Percentiles rank a stretch among this genome's conserved stretches.
phyloP scores from a whole-genome alignment of 257 asterid species.

The Jacaranda mimosifolia region DNA sequence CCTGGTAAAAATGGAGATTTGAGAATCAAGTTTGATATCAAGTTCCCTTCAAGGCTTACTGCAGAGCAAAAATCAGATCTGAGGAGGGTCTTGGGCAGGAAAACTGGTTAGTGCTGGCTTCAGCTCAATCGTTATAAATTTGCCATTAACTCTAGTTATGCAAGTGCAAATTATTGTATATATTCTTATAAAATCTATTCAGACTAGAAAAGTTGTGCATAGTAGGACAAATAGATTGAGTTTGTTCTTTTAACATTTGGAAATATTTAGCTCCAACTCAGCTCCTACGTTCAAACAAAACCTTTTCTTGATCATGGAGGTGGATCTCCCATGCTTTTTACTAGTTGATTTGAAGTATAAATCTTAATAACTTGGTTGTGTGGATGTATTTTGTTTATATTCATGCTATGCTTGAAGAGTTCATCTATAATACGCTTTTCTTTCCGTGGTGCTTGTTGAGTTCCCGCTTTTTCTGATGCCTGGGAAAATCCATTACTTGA shows the following conservation, averaged over 20 bases:
- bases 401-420: neutral
- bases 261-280: slow-evolving; percentile 40
- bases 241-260: slow-evolving; percentile 25
- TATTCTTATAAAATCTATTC: slow-evolving; percentile 43
- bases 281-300: slow-evolving; percentile 37
- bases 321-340: slow-evolving; percentile 9
- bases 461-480: too few relatives aligned
- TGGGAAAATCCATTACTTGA: neutral
- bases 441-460: too few relatives aligned
- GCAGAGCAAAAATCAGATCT: slow-evolving; percentile 83
- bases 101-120: slow-evolving; percentile 36
- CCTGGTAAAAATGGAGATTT: slow-evolving; percentile 78
- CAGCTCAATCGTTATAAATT: slow-evolving; percentile 22
- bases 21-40: slow-evolving; percentile 86
- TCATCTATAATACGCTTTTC: too few relatives aligned
- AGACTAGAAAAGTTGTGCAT: slow-evolving; percentile 66
- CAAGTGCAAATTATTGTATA: slow-evolving; percentile 59
- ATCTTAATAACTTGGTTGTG: neutral
- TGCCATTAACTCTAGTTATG: slow-evolving; percentile 40
- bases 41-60: slow-evolving; percentile 82
- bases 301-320: slow-evolving; percentile 24
- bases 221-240: slow-evolving; percentile 52
- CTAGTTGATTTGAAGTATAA: neutral
- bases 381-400: neutral
- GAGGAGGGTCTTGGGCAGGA: slow-evolving; percentile 81